These are phyloP conservation scores for Metarhizium rileyi DNA, from an alignment of 2,329 filamentous ascomycete species.

Conservation along the genomic window DNA sequence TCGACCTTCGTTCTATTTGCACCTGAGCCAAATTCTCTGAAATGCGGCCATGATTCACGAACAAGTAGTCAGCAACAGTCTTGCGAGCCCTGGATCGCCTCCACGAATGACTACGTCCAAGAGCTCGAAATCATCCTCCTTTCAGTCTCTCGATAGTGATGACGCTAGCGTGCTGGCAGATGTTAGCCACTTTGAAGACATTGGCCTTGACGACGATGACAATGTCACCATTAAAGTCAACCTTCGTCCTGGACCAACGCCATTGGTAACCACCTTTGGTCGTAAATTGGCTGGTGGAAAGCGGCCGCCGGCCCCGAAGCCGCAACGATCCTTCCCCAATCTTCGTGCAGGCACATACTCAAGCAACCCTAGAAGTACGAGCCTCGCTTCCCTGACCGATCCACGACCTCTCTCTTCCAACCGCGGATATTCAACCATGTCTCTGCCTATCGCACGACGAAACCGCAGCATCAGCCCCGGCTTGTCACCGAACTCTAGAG, in stretches of 20 bases:
- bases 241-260: slow-evolving; percentile 22
- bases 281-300: slow-evolving; percentile 22
- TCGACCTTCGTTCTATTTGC: not conserved
- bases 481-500: slow-evolving; percentile 33
- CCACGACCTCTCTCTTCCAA: slow-evolving; percentile 20
- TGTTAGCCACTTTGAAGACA: slow-evolving; percentile 83
- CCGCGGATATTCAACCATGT: slow-evolving; percentile 24
- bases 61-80: slow-evolving; percentile 16
- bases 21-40: slow-evolving; percentile 4
- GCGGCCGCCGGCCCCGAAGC: slow-evolving; percentile 17
- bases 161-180: slow-evolving; percentile 63
- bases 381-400: slow-evolving; percentile 27
- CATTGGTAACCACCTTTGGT: slow-evolving; percentile 9
- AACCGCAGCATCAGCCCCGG: slow-evolving; percentile 44
- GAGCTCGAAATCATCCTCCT: slow-evolving; percentile 84
- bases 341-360: slow-evolving; percentile 36
- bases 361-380: slow-evolving; percentile 42
- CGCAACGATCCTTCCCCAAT: slow-evolving; percentile 34
- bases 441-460: slow-evolving; percentile 28
- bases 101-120: slow-evolving; percentile 69
- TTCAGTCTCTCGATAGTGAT: slow-evolving; percentile 69
- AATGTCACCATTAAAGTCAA: slow-evolving; percentile 39
- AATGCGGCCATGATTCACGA: slow-evolving; percentile 28
- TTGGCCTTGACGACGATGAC: slow-evolving; percentile 69
- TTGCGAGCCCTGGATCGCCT: slow-evolving; percentile 26